These are phyloP conservation scores for Botrytis paeoniae DNA, from an alignment of 2,329 filamentous ascomycete genomes.

Conservation along the genomic window DNA sequence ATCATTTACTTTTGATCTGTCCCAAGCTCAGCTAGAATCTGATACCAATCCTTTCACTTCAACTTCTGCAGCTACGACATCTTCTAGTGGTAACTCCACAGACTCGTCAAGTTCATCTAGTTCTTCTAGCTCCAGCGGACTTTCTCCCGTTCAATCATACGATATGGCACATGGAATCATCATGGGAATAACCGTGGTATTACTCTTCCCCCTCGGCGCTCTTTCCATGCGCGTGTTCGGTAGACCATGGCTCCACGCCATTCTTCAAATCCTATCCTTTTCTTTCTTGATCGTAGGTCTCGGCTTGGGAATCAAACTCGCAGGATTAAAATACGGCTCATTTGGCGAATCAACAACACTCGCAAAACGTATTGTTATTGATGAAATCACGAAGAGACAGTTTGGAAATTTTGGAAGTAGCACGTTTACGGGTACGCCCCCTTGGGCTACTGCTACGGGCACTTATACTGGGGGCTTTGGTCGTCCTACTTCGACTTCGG, in stretches of 20 bases:
- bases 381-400: background rate
- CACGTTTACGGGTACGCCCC: background rate
- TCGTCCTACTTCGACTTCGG: background rate
- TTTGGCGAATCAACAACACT: background rate
- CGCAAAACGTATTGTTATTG: background rate
- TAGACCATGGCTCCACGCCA: slow-evolving; percentile 50
- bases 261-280: slow-evolving; percentile 54
- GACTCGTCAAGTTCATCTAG: slow-evolving; percentile 6
- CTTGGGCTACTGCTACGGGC: slow-evolving; percentile 13
- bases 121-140: background rate
- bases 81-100: slow-evolving; percentile 14
- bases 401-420: slow-evolving; percentile 9
- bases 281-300: slow-evolving; percentile 59
- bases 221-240: slow-evolving; percentile 58
- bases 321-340: slow-evolving; percentile 39
- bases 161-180: slow-evolving; percentile 53
- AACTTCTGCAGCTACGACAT: slow-evolving; percentile 13
- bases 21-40: slow-evolving; percentile 26
- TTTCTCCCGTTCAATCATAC: slow-evolving; percentile 20
- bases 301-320: slow-evolving; percentile 52
- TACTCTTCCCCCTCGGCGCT: slow-evolving; percentile 59
- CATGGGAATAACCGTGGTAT: slow-evolving; percentile 57
- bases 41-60: slow-evolving; percentile 32
- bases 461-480: background rate
- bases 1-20: slow-evolving; percentile 32